Base-by-base conservation (phyloP, 1,284 basidiomycete species). In the Ustilago curta region DNA sequence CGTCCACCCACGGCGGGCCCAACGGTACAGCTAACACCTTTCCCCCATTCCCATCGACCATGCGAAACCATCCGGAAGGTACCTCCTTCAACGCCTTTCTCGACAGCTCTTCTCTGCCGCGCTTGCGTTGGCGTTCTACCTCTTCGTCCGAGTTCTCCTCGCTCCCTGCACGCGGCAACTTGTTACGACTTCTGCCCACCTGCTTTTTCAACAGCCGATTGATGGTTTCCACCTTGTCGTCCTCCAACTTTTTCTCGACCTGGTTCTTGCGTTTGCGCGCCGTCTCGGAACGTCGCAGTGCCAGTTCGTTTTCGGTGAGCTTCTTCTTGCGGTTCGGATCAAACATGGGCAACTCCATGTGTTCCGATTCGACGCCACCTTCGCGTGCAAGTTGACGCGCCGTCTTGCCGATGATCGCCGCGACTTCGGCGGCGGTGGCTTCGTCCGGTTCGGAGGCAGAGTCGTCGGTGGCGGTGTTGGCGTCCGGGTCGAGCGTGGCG, bases 191-290 rank as follows among this genome's bases (percentile, higher is more conserved):
- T 18, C 77, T 62, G 11, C 81, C 79, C 8, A 83, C 84, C 57
- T 84, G 83, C 81, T 95, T 95, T 84, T 93, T 94, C 32, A 95
- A 89, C 3, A 96, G 88, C 19, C 93, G 90, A 79, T 95, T 95
- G 85, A 96, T 96, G 0, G 94, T 90, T 91, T 92, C 83, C 7
- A 80, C 93, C 89, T 95, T 95, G 84, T 96, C 94, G 79, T 96
- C 94, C 83, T 95, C 93, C 21, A 94, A 87, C 84, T 92, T 93
- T 88, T 95, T 94, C 85, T 95, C 94, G 19, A 90, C 91, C 67
- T 95, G 87, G 76, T 95, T 92, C 80, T 91, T 92, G 48, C 94
- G 88, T 83, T 94, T 92, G 32, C 93, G 88, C 0, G 93, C 93
- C 0, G 91, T 93, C 86, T 96, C 94, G 83, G 94, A 93, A 31